A percentile compares a stretch with the other conserved stretches of the same genome.
Conservation (phyloP, 495 filamentous ascomycete species). For the Penicillium steckii region DNA sequence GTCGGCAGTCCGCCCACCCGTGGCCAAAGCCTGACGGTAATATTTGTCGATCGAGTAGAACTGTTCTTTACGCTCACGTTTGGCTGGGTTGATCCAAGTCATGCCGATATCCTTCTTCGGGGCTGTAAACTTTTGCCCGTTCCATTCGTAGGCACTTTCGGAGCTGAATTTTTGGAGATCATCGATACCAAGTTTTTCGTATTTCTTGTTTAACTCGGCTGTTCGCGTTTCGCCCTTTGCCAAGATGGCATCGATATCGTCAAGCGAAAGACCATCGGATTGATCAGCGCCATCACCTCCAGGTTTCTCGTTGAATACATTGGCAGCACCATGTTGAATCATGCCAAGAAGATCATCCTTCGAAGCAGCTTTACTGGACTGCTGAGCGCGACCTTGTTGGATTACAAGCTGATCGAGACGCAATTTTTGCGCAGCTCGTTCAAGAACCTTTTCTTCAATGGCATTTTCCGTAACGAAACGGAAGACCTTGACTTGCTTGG, state of each 20-base stretch:
- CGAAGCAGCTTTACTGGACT: conserved; percentile 79
- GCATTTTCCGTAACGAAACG: conserved; percentile 97
- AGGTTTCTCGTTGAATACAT: conserved; percentile 74
- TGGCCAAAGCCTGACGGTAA: conserved; percentile 87
- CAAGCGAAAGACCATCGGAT: conserved; percentile 67
- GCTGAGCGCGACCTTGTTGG: conserved; percentile 95
- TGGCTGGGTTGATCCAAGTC: conserved; percentile 97
- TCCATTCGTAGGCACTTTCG: conserved; percentile 98
- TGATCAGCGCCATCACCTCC: conserved; percentile 53
- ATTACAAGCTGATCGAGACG: conserved; percentile 99
- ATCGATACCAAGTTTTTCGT: conserved; percentile 97
- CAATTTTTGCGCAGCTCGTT: conserved; percentile 95
- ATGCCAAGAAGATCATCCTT: conserved; percentile 96
- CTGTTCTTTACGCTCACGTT: conserved; percentile 97
- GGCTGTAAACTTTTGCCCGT: conserved; percentile 87
- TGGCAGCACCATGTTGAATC: conserved; percentile 98
- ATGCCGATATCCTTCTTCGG: conserved; percentile 92
- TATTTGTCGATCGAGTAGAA: conserved; percentile 99
- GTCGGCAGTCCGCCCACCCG: conserved; percentile 80
- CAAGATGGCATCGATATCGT: conserved; percentile 87
- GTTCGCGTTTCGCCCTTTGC: conserved; percentile 86
- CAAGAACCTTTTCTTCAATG: conserved; percentile 97
- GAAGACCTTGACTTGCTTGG: conserved; percentile 95
- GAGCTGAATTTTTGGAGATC: conserved; percentile 97
- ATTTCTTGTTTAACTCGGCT: conserved; percentile 83